Evolutionary conservation across 805 yeast genomes (phyloP).

Genomic region (Saccharomycopsis sp.): DNA sequence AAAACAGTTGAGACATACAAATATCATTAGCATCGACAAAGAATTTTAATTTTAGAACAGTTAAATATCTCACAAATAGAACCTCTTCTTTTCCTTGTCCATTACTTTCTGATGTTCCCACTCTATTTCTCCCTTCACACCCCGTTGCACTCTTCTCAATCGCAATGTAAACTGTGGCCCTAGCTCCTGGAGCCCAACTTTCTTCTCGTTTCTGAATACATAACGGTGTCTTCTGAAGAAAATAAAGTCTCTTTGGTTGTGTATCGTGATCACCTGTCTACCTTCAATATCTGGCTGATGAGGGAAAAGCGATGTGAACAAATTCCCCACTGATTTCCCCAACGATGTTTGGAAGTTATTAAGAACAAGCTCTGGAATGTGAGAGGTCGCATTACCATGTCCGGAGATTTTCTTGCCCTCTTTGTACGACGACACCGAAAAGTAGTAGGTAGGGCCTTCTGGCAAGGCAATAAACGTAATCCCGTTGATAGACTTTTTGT

Average conservation of each 20-base stretch:
- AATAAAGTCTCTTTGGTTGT: slow-evolving; percentile 91
- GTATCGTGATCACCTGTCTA: slow-evolving; percentile 89
- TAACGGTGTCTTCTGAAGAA: slow-evolving; percentile 95
- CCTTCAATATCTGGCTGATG: slow-evolving; percentile 91
- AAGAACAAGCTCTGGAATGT: slow-evolving; percentile 83
- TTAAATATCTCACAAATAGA: slow-evolving; percentile 58
- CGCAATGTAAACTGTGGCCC: slow-evolving; percentile 95
- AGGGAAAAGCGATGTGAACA: slow-evolving; percentile 89
- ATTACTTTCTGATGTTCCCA: slow-evolving; percentile 96
- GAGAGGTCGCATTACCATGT: slow-evolving; percentile 86
- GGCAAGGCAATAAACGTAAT: slow-evolving; percentile 90
- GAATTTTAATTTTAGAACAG: too few relatives aligned
- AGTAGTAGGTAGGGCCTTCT: slow-evolving; percentile 90
- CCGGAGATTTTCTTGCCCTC: slow-evolving; percentile 72
- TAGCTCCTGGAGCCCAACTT: slow-evolving; percentile 88
- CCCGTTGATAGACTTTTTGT: slow-evolving; percentile 71
- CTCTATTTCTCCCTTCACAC: slow-evolving; percentile 82
- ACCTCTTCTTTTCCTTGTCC: slow-evolving; percentile 94
- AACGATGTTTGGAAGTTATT: slow-evolving; percentile 89
- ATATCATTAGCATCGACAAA: background rate
- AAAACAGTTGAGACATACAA: too few relatives aligned
- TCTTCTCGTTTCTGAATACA: slow-evolving; percentile 78
- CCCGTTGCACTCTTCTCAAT: slow-evolving; percentile 82
- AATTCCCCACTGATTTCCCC: slow-evolving; percentile 86
- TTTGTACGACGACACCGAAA: slow-evolving; percentile 67